A percentile compares a stretch with the other conserved stretches of the same genome.
These are phyloP conservation scores for Plicaturopsis crispa DNA, from an alignment of 768 basidiomycete species.

Conservation along the genomic window DNA sequence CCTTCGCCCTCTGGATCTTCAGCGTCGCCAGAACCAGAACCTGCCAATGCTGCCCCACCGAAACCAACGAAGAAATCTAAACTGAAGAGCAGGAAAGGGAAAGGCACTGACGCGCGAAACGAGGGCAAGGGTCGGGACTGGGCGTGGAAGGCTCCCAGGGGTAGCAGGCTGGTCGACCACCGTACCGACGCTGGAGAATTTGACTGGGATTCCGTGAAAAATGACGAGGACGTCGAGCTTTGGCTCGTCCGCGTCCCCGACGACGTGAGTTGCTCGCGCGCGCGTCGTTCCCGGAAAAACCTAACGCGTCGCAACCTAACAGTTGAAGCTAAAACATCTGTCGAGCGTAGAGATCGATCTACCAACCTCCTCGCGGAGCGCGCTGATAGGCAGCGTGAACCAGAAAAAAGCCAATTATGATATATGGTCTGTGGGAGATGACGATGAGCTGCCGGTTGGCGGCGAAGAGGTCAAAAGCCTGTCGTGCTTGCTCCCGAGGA, in stretches of 20 bases:
- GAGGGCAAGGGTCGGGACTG: conserved; percentile 49
- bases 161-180: conserved; percentile 39
- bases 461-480: conserved; percentile 60
- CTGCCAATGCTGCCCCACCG: too few relatives aligned
- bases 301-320: conserved; percentile 2
- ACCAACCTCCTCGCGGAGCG: conserved; percentile 29
- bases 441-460: conserved; percentile 23
- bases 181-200: conserved; percentile 39
- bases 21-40: background rate
- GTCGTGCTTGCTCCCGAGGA: conserved; percentile 59
- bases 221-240: conserved; percentile 52
- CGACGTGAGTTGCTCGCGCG: conserved; percentile 35
- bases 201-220: conserved; percentile 60
- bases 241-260: conserved; percentile 69
- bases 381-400: conserved; percentile 39
- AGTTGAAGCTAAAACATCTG: conserved; percentile 66
- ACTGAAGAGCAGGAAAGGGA: conserved; percentile 18
- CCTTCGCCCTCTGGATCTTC: background rate
- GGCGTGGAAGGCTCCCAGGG: conserved; percentile 54
- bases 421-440: conserved; percentile 54
- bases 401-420: conserved; percentile 53
- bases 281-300: background rate
- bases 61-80: conserved; percentile 8
- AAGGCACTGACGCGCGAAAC: too few relatives aligned
- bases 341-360: conserved; percentile 41